Evolutionary conservation across 257 asterid genomes (phyloP).

Genomic region (Fraxinus pennsylvanica): DNA sequence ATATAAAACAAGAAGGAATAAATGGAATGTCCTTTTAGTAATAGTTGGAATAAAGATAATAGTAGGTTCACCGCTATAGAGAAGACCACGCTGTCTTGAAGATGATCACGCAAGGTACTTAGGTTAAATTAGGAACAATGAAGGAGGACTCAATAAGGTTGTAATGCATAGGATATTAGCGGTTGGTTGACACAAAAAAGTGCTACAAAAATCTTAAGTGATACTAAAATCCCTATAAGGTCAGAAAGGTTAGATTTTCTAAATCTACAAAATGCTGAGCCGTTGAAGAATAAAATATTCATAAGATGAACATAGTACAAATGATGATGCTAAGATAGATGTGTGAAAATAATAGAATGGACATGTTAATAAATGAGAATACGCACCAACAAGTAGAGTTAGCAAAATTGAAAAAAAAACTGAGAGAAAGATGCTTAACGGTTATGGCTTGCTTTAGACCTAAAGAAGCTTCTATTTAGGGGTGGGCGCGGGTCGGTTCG

Average conservation of each 20-base stretch:
- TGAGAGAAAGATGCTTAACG: neutral
- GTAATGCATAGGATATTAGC: neutral
- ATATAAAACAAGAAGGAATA: neutral
- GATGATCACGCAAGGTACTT: neutral
- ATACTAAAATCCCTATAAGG: neutral
- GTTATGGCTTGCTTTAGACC: neutral
- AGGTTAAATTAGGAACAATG: neutral
- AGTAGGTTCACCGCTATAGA: neutral
- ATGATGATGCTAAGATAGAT: neutral
- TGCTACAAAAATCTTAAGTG: neutral
- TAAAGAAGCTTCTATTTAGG: neutral
- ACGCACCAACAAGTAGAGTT: neutral
- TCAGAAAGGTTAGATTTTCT: neutral
- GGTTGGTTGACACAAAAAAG: neutral
- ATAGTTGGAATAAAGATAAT: neutral
- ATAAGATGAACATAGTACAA: neutral
- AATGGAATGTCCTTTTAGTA: neutral
- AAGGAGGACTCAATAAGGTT: neutral
- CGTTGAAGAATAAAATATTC: neutral
- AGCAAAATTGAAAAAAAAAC: neutral
- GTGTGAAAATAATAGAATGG: neutral
- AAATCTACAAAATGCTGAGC: neutral
- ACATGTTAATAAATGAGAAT: neutral
- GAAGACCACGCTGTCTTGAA: neutral
- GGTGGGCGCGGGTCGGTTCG: too few species aligned